These are phyloP conservation scores for Mantamonas sphyraenae DNA, from an alignment of 78 protist species.

Conservation along the genomic window DNA sequence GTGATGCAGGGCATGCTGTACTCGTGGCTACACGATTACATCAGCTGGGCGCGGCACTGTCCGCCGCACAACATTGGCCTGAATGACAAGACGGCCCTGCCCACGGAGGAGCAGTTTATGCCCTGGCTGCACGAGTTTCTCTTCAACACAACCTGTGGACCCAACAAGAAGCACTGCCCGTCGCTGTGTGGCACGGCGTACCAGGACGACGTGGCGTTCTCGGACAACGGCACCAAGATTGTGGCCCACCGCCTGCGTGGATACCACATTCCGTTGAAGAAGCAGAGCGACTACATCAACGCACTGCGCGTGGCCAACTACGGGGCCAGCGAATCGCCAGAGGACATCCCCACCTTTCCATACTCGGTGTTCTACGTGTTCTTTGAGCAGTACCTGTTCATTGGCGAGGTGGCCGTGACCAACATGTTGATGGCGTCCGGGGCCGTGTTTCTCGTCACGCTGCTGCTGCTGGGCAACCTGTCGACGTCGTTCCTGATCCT, in stretches of 20 bases:
- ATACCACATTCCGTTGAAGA: constrained; percentile 27
- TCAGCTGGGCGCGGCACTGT: not conserved
- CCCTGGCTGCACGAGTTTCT: not conserved
- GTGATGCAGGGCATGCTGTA: too few relatives aligned
- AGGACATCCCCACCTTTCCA: constrained; percentile 14
- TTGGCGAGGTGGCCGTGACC: constrained; percentile 22
- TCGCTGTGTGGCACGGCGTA: not conserved
- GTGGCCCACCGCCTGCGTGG: constrained; percentile 38
- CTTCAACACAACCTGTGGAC: too few relatives aligned
- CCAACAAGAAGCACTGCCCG: not conserved
- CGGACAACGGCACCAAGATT: not conserved
- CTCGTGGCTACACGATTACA: not conserved
- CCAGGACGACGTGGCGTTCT: not conserved
- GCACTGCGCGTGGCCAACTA: too few relatives aligned
- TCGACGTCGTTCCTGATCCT: constrained; percentile 23
- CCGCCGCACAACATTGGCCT: not conserved
- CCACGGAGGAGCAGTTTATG: not conserved
- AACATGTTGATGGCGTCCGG: constrained; percentile 31
- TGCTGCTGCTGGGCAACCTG: constrained; percentile 24
- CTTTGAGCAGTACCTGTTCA: constrained; percentile 58
- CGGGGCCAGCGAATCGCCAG: too few relatives aligned
- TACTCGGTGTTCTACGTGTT: constrained; percentile 53
- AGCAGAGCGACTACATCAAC: constrained; percentile 47
- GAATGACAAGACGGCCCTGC: not conserved
- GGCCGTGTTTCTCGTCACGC: constrained; percentile 48